Evolutionary conservation across 345 rosid species (phyloP).

Genomic region (Eucalyptus curtisii): DNA sequence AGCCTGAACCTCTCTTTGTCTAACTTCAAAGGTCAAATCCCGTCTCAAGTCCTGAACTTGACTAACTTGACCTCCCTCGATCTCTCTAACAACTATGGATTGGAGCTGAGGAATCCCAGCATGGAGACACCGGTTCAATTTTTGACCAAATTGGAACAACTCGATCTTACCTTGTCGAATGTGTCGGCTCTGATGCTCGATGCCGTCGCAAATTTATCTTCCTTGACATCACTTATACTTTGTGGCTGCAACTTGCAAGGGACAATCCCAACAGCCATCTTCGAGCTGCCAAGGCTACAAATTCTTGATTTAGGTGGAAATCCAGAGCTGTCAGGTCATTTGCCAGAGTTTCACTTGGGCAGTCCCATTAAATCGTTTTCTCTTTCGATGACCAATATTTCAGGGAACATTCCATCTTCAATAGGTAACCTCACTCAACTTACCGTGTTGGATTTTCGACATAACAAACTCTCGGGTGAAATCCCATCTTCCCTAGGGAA

Average conservation of each 20-base stretch:
- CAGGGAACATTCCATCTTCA: background rate
- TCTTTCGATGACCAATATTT: background rate
- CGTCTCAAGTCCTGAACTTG: background rate
- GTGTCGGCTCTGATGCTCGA: background rate
- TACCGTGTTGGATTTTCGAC: fast-evolving
- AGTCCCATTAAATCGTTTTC: background rate
- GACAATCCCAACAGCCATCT: background rate
- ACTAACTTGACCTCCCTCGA: conserved; percentile 1
- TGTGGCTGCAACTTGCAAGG: background rate
- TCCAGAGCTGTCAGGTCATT: background rate
- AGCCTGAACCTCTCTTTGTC: background rate
- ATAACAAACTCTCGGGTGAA: background rate
- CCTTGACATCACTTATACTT: background rate
- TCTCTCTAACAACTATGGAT: background rate
- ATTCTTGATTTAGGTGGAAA: background rate
- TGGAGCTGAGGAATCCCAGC: background rate
- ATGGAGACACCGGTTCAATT: background rate
- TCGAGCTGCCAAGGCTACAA: background rate
- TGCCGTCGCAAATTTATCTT: background rate
- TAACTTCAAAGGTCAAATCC: background rate
- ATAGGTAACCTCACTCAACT: background rate
- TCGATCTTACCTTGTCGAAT: background rate
- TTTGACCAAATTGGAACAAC: background rate
- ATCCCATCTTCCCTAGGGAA: background rate
- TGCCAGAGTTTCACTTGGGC: background rate